Conservation (phyloP, 495 filamentous ascomycete species). For the Talaromyces ruber region DNA sequence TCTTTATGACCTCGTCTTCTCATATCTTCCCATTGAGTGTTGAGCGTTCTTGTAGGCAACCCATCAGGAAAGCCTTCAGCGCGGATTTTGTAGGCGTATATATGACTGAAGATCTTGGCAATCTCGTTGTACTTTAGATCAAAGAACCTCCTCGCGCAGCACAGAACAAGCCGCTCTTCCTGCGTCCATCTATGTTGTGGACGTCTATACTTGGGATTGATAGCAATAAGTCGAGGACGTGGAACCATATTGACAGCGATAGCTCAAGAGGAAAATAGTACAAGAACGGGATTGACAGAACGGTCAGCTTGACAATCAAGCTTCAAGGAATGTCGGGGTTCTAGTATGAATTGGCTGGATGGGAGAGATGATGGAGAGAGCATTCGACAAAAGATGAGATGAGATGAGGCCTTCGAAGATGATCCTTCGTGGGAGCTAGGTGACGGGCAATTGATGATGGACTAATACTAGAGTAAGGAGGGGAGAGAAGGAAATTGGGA, state of each 20-base stretch:
- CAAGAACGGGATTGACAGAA: too few species aligned
- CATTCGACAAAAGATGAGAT: too few species aligned
- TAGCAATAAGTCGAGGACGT: background rate
- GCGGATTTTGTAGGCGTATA: conserved; percentile 12
- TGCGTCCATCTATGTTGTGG: conserved; percentile 14
- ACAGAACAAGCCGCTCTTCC: conserved; percentile 16
- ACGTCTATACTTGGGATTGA: background rate
- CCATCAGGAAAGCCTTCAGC: conserved; percentile 13
- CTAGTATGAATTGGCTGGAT: too few species aligned
- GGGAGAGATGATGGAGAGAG: too few species aligned
- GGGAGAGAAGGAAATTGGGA: too few species aligned
- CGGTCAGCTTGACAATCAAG: too few species aligned
- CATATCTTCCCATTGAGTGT: conserved; percentile 19
- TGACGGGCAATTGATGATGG: background rate
- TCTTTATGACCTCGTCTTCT: conserved; percentile 5
- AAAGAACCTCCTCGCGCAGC: conserved; percentile 22
- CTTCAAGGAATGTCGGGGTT: too few species aligned
- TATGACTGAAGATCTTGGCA: conserved; percentile 15
- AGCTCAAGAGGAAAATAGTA: too few species aligned
- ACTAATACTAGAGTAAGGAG: too few species aligned
- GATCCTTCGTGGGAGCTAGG: too few species aligned
- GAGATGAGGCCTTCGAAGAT: too few species aligned
- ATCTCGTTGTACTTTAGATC: background rate
- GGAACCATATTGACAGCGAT: background rate
- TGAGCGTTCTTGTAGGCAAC: conserved; percentile 4